phyloP scores from a whole-genome alignment of 2,329 filamentous ascomycete genomes.

The Trichoderma sp. region DNA sequence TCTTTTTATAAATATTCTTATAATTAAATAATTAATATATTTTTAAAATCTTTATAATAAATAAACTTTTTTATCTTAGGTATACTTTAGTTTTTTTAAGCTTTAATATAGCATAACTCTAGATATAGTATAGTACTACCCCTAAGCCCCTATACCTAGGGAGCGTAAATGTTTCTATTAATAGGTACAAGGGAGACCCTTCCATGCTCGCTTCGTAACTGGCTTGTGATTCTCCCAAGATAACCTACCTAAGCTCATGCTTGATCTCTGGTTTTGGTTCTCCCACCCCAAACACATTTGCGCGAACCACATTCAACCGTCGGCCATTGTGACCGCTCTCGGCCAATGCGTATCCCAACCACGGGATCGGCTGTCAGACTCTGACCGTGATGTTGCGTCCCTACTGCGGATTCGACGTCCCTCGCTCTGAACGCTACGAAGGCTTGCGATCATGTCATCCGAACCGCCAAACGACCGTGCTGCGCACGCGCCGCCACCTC shows the following conservation, averaged over 20 bases:
- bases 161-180: too few relatives aligned
- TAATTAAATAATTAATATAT: too few relatives aligned
- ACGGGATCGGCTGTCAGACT: neutral
- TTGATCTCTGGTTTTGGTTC: neutral
- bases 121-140: neutral
- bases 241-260: neutral
- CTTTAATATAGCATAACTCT: neutral
- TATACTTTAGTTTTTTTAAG: neutral
- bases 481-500: constrained; percentile 51
- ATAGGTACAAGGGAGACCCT: neutral
- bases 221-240: neutral
- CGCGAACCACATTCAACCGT: neutral
- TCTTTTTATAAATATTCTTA: too few relatives aligned
- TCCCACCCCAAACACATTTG: neutral
- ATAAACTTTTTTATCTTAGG: too few relatives aligned
- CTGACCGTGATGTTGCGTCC: constrained; percentile 14
- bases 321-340: neutral
- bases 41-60: too few relatives aligned
- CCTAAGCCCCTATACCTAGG: too few relatives aligned
- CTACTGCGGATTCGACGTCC: neutral
- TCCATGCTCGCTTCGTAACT: neutral
- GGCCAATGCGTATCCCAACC: neutral
- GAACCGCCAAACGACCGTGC: constrained; percentile 35
- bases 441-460: constrained; percentile 38
- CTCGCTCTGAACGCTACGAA: constrained; percentile 9